Percentiles rank a stretch among this genome's conserved stretches.
These are phyloP conservation scores for Solanum hybrid DNA, from an alignment of 305 asterid species.

Conservation along the genomic window DNA sequence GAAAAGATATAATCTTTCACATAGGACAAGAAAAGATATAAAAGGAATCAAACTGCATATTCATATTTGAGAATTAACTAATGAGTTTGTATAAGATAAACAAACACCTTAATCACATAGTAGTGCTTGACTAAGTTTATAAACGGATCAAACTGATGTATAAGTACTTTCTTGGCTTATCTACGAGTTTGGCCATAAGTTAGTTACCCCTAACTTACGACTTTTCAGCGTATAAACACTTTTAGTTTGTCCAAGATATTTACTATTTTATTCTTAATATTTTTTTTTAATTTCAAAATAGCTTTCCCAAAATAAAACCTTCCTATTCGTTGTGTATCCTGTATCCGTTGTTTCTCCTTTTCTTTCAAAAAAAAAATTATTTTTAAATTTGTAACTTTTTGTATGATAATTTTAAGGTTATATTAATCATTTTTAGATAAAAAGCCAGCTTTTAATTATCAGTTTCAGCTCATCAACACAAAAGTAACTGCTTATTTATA, in stretches of 20 bases:
- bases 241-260: not conserved
- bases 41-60: constrained; percentile 18
- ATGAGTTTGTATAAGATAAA: not conserved
- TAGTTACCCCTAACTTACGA: fast-evolving
- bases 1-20: not conserved
- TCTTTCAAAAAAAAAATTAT: too few species aligned
- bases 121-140: not conserved
- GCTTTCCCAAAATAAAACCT: not conserved
- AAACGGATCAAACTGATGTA: not conserved
- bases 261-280: not conserved
- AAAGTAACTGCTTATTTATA: too few species aligned
- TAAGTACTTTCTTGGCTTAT: not conserved
- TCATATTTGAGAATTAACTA: not conserved
- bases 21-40: constrained; percentile 1
- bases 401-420: too few species aligned
- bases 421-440: too few species aligned
- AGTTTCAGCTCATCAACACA: too few species aligned
- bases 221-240: not conserved
- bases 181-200: not conserved
- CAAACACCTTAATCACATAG: not conserved
- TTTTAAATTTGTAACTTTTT: not conserved
- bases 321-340: not conserved
- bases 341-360: not conserved
- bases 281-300: not conserved
- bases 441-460: too few species aligned